Conservation (phyloP, 306 rosid species). For the Morella rubra region DNA sequence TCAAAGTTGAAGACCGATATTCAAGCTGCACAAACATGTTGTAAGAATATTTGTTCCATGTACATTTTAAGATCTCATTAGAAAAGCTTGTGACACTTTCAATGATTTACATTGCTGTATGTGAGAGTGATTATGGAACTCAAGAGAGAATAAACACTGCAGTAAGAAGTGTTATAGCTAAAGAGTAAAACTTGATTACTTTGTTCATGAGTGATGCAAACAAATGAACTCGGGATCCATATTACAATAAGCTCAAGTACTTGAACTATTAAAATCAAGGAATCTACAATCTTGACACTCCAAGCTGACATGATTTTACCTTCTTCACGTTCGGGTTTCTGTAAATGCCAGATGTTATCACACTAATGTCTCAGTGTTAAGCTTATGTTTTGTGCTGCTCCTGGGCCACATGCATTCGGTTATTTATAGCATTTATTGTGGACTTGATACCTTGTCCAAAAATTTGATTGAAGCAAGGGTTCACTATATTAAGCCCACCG, state of each 20-base stretch:
- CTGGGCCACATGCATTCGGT: neutral
- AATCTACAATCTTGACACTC: neutral
- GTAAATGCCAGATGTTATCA: too few species aligned
- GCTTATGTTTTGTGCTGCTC: neutral
- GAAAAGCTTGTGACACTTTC: neutral
- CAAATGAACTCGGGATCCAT: neutral
- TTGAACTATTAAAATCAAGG: neutral
- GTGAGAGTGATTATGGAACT: neutral
- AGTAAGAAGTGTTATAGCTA: conserved; percentile 5
- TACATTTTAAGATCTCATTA: conserved; percentile 9
- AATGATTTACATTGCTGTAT: neutral
- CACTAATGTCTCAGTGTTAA: neutral
- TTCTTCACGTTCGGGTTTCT: too few species aligned
- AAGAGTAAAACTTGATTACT: neutral
- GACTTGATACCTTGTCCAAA: neutral
- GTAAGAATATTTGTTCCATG: neutral
- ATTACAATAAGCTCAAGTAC: neutral
- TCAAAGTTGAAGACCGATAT: conserved; percentile 2
- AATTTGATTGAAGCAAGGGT: neutral
- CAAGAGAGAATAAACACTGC: neutral
- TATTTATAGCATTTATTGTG: neutral
- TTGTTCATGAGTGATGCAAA: neutral
- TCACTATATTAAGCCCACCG: too few species aligned
- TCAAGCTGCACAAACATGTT: conserved; percentile 8
- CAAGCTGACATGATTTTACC: neutral